Conservation (phyloP, 495 filamentous ascomycete species). For the Podospora appendiculata region DNA sequence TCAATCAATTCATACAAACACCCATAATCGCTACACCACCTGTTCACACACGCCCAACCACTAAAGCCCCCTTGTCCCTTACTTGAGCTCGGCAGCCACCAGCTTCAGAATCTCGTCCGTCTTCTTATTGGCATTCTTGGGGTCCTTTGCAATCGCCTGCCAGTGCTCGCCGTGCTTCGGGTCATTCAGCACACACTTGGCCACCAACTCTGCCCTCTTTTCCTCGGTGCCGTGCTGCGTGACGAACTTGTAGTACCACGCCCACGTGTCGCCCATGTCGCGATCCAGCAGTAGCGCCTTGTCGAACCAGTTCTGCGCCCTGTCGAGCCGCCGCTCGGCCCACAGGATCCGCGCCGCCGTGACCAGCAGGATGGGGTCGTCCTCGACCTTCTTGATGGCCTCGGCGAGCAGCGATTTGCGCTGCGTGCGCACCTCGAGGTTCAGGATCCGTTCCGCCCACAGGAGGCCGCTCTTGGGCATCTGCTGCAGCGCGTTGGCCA, state of each 20-base stretch:
- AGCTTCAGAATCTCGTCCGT: constrained; percentile 77
- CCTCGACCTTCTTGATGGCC: constrained; percentile 93
- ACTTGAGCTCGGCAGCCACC: constrained; percentile 44
- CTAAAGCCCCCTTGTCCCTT: neutral
- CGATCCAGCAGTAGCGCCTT: constrained; percentile 82
- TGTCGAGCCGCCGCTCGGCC: constrained; percentile 68
- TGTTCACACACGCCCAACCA: neutral
- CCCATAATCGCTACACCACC: neutral
- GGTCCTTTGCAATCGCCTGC: constrained; percentile 80
- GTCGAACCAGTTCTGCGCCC: constrained; percentile 93
- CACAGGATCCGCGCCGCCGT: constrained; percentile 50
- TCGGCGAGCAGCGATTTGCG: constrained; percentile 84
- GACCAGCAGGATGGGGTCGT: constrained; percentile 74
- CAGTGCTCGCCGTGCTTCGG: constrained; percentile 91
- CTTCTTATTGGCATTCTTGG: constrained; percentile 62
- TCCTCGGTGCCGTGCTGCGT: constrained; percentile 86
- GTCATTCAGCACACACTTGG: constrained; percentile 67
- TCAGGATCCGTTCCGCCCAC: constrained; percentile 90
- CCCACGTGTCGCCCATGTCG: constrained; percentile 90
- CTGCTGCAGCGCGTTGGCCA: constrained; percentile 89
- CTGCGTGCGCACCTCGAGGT: constrained; percentile 85
- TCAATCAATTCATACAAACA: neutral
- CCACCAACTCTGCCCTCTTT: constrained; percentile 72
- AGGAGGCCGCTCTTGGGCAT: constrained; percentile 82
- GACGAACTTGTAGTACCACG: constrained; percentile 95